Evolutionary conservation across 139 green algal species (phyloP).

Genomic region (Chlorella sorokiniana): DNA sequence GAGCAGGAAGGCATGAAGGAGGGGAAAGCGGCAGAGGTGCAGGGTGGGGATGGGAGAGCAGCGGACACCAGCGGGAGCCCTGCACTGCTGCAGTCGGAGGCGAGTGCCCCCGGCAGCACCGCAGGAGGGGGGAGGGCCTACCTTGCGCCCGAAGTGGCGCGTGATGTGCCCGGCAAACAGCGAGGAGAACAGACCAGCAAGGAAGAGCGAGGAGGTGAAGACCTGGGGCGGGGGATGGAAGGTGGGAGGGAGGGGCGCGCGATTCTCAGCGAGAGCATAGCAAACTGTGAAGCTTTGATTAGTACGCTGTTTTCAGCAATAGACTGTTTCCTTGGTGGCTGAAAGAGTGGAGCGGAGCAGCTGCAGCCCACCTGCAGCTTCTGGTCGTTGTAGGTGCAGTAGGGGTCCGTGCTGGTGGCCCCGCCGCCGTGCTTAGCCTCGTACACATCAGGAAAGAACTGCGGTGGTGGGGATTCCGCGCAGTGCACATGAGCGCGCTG

Average conservation of each 20-base stretch:
- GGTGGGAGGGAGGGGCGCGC: too few relatives aligned
- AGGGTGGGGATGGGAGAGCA: neutral
- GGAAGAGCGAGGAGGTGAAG: conserved; percentile 79
- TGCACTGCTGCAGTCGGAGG: neutral
- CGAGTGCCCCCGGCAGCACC: neutral
- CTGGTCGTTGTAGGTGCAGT: conserved; percentile 57
- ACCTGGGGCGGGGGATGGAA: too few relatives aligned
- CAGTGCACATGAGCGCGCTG: neutral
- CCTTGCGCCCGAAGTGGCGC: conserved; percentile 46
- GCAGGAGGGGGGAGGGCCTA: neutral
- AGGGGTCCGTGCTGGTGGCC: conserved; percentile 11
- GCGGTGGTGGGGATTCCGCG: neutral
- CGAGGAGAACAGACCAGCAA: conserved; percentile 52
- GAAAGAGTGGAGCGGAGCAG: neutral
- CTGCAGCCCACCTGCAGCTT: conserved; percentile 38
- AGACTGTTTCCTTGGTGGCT: conserved; percentile 48
- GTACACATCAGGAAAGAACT: conserved; percentile 59
- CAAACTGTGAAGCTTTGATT: too few relatives aligned
- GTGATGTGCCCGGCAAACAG: conserved; percentile 41
- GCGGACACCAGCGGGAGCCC: neutral
- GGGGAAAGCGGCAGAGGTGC: neutral
- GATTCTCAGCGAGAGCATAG: too few relatives aligned
- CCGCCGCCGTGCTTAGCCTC: neutral
- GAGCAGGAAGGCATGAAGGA: neutral
- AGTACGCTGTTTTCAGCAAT: too few relatives aligned